These are phyloP conservation scores for Eucalyptus lansdowneana DNA, from an alignment of 345 rosid species.

Conservation along the genomic window DNA sequence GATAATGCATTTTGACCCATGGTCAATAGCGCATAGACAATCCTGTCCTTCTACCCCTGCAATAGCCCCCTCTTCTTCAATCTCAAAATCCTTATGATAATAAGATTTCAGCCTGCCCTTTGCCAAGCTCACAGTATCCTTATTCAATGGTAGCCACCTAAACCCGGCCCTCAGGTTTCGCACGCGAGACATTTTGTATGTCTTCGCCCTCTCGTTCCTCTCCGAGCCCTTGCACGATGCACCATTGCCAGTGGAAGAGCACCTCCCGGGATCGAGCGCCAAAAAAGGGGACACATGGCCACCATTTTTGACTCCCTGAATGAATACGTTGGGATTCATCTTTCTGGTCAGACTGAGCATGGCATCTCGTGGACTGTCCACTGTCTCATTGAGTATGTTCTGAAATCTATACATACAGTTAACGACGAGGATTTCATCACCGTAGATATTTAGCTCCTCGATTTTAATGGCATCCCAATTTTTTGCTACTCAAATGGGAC, in stretches of 20 bases:
- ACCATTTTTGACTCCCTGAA: neutral
- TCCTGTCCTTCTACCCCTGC: neutral
- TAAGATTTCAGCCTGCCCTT: neutral
- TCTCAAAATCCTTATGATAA: neutral
- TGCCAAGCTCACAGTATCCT: neutral
- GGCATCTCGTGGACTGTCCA: neutral
- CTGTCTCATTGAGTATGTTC: neutral
- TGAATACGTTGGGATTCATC: neutral
- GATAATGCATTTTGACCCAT: neutral
- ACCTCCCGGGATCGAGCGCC: neutral
- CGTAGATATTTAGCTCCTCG: neutral
- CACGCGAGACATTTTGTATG: neutral
- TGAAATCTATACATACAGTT: neutral
- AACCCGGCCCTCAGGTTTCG: neutral
- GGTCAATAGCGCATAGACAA: neutral
- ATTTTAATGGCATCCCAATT: neutral
- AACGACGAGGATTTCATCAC: neutral
- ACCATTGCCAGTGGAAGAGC: neutral
- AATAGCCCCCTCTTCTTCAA: neutral
- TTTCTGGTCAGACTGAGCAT: neutral
- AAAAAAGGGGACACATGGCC: neutral
- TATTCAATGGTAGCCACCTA: neutral
- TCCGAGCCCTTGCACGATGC: neutral
- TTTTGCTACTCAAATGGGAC: neutral
- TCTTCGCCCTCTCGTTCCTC: neutral